Conservation (phyloP, 192 early-diverging fungal species). For the Podochytrium sp. region DNA sequence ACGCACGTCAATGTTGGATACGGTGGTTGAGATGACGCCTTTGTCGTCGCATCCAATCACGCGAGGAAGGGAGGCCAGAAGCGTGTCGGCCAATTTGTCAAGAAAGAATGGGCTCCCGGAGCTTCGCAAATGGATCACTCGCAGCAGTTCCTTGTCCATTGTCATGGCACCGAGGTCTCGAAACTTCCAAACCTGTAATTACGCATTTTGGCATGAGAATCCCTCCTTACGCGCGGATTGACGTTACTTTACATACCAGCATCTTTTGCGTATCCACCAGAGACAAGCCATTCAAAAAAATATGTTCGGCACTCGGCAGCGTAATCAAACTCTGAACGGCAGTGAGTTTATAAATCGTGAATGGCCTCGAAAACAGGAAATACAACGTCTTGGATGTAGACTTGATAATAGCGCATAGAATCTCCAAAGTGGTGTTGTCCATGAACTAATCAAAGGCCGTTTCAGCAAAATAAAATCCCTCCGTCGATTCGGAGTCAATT, state of each 20-base stretch:
- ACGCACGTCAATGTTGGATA: slow-evolving; percentile 22
- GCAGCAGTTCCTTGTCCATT: slow-evolving; percentile 15
- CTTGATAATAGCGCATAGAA: slow-evolving; percentile 16
- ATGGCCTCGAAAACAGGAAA: slow-evolving; percentile 26
- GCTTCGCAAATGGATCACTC: slow-evolving; percentile 26
- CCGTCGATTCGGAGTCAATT: background rate
- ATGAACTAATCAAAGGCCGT: slow-evolving; percentile 19
- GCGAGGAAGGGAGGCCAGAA: slow-evolving; percentile 23
- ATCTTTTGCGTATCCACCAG: slow-evolving; percentile 33
- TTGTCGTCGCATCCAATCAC: slow-evolving; percentile 26
- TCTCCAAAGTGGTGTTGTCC: slow-evolving; percentile 23
- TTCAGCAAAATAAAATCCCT: background rate
- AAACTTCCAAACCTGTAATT: slow-evolving; percentile 35
- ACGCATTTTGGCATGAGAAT: background rate
- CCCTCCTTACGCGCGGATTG: background rate
- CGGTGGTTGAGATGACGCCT: slow-evolving; percentile 22
- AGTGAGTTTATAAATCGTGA: slow-evolving; percentile 27
- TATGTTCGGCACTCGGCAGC: background rate
- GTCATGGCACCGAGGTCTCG: slow-evolving; percentile 20
- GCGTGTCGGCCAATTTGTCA: slow-evolving; percentile 34
- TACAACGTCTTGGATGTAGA: slow-evolving; percentile 14
- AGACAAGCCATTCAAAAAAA: slow-evolving; percentile 30
- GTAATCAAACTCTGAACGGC: slow-evolving; percentile 3
- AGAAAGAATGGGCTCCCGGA: slow-evolving; percentile 35
- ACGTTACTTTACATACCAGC: slow-evolving; percentile 9